Conservation (phyloP, 2,329 filamentous ascomycete genomes). For the Simplicillium aogashimaense region DNA sequence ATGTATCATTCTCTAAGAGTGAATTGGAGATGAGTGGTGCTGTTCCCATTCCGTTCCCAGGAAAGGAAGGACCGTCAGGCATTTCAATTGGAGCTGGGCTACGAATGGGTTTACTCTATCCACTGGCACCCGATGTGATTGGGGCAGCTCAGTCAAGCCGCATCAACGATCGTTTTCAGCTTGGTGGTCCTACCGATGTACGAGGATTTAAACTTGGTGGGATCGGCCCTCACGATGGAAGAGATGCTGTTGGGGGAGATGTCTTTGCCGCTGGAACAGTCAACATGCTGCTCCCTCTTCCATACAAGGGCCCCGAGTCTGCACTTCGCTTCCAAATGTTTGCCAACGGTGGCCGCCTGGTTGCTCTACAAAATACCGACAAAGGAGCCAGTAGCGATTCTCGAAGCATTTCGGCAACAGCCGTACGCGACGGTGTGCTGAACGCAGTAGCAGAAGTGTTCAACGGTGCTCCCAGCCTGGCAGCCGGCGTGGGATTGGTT, state of each 20-base stretch:
- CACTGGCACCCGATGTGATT: slow-evolving; percentile 54
- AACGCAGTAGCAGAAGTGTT: slow-evolving; percentile 60
- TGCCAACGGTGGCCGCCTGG: slow-evolving; percentile 77
- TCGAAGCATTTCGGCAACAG: slow-evolving; percentile 23
- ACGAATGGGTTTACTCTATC: slow-evolving; percentile 73
- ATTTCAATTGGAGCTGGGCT: slow-evolving; percentile 77
- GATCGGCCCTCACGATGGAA: slow-evolving; percentile 77
- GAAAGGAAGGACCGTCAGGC: slow-evolving; percentile 59
- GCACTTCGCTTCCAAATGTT: slow-evolving; percentile 84
- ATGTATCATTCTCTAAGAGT: slow-evolving; percentile 90
- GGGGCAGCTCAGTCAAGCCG: slow-evolving; percentile 57
- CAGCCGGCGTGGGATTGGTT: slow-evolving; percentile 81
- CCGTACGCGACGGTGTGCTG: slow-evolving; percentile 43
- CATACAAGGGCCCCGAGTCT: slow-evolving; percentile 69
- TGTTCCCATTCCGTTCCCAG: slow-evolving; percentile 61
- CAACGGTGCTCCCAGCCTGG: slow-evolving; percentile 71
- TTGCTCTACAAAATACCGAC: slow-evolving; percentile 57
- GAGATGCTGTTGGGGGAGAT: slow-evolving; percentile 83
- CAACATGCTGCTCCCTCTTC: slow-evolving; percentile 77
- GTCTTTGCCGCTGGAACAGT: slow-evolving; percentile 83
- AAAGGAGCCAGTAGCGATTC: slow-evolving; percentile 30
- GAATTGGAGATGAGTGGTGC: slow-evolving; percentile 75
- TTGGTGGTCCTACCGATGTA: slow-evolving; percentile 90
- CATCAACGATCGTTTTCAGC: slow-evolving; percentile 89
- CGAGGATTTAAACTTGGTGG: slow-evolving; percentile 87